Percentiles rank a stretch among this genome's conserved stretches.
Evolutionary conservation across 2,329 filamentous ascomycete genomes (phyloP).

Genomic region (Diplodia intermedia): DNA sequence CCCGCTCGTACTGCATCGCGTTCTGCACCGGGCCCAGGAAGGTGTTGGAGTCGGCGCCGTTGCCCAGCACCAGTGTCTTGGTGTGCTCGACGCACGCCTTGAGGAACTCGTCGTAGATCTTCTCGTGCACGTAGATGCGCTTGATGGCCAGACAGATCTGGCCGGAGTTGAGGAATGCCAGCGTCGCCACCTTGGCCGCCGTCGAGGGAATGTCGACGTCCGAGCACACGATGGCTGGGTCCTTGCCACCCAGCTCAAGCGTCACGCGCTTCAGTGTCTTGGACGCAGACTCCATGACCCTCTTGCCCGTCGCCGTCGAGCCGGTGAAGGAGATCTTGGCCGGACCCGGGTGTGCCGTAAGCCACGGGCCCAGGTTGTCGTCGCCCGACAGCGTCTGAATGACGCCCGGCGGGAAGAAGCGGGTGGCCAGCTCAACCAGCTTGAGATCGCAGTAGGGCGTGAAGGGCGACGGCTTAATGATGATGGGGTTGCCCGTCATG

Average conservation of each 20-base stretch:
- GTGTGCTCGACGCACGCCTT: conserved; percentile 55
- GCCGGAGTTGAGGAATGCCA: conserved; percentile 58
- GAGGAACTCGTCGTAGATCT: conserved; percentile 64
- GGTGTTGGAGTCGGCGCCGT: conserved; percentile 51
- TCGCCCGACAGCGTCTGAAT: conserved; percentile 66
- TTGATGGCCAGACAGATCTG: conserved; percentile 57
- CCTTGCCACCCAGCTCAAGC: conserved; percentile 69
- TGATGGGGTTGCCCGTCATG: conserved; percentile 62
- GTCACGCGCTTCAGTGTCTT: conserved; percentile 66
- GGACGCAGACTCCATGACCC: conserved; percentile 62
- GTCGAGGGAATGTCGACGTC: conserved; percentile 55
- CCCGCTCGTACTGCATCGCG: conserved; percentile 68
- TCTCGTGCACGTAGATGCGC: conserved; percentile 67
- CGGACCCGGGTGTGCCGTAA: conserved; percentile 65
- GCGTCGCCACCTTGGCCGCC: conserved; percentile 52
- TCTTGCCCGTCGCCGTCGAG: conserved; percentile 65
- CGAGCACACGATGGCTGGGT: conserved; percentile 65
- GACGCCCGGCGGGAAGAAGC: conserved; percentile 66
- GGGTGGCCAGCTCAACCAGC: conserved; percentile 58
- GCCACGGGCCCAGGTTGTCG: conserved; percentile 64
- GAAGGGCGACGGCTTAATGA: conserved; percentile 64
- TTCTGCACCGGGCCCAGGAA: conserved; percentile 69
- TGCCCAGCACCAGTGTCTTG: conserved; percentile 50
- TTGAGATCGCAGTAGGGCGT: conserved; percentile 66
- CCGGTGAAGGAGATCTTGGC: conserved; percentile 70